A percentile compares a stretch with the other conserved stretches of the same genome.
phyloP scores from a whole-genome alignment of 1,139 yeast species.

The Geotrichum citri-aurantii region DNA sequence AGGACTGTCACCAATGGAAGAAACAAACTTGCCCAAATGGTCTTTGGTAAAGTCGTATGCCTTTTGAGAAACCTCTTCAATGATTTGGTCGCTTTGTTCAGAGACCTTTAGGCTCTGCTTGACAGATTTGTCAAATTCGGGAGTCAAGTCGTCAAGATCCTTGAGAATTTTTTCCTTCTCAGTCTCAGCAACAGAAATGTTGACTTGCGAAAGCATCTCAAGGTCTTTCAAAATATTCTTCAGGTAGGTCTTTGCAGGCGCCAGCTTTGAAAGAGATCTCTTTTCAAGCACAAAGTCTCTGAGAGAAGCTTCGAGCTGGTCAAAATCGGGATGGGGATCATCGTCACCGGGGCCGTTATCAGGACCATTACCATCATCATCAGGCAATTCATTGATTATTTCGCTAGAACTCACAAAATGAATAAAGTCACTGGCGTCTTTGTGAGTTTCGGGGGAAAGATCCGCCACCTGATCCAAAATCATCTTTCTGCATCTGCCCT shows the following conservation, averaged over 20 bases:
- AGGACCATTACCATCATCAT: constrained; percentile 36
- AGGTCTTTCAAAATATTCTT: constrained; percentile 65
- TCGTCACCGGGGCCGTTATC: constrained; percentile 38
- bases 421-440: constrained; percentile 83
- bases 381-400: constrained; percentile 31
- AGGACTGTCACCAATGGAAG: constrained; percentile 52
- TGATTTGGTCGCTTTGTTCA: constrained; percentile 54
- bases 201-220: constrained; percentile 52
- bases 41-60: constrained; percentile 58
- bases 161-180: constrained; percentile 42
- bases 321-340: constrained; percentile 58
- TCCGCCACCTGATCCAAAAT: constrained; percentile 83
- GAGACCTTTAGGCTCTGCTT: constrained; percentile 49
- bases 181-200: constrained; percentile 47
- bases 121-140: constrained; percentile 54
- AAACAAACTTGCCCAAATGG: constrained; percentile 50
- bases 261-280: constrained; percentile 77
- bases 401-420: constrained; percentile 78
- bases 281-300: constrained; percentile 85
- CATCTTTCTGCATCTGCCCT: constrained; percentile 66
- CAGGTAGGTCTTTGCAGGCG: constrained; percentile 87
- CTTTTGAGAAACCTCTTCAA: constrained; percentile 55
- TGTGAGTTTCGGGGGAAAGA: constrained; percentile 85
- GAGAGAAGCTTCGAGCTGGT: constrained; percentile 73
- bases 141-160: constrained; percentile 45